These are phyloP conservation scores for Neofusicoccum sp. DNA, from an alignment of 2,329 filamentous ascomycete genomes.

Conservation along the genomic window DNA sequence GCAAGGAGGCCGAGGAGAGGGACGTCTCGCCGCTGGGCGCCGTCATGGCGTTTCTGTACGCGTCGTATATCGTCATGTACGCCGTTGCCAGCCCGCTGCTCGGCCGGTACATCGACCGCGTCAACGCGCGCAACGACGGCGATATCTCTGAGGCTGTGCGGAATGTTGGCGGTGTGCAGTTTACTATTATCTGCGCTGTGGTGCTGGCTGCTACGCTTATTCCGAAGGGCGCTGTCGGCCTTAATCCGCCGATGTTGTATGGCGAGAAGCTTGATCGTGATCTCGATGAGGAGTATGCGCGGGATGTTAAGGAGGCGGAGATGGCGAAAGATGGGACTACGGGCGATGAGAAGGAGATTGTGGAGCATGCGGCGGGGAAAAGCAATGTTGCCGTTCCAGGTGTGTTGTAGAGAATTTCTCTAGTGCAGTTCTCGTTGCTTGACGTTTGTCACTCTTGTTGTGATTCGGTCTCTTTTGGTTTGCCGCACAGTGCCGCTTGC, in stretches of 20 bases:
- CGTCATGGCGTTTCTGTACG: constrained; percentile 57
- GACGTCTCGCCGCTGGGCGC: constrained; percentile 54
- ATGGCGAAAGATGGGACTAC: background rate
- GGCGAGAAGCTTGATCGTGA: constrained; percentile 43
- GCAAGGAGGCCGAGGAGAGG: constrained; percentile 47
- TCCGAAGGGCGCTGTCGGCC: constrained; percentile 46
- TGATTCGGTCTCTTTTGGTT: background rate
- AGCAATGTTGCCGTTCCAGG: background rate
- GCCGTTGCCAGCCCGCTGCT: constrained; percentile 50
- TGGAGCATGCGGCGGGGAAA: background rate
- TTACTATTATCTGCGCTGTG: constrained; percentile 47
- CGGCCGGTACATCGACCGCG: constrained; percentile 49
- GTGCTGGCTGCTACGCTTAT: constrained; percentile 51
- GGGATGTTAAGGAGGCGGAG: background rate
- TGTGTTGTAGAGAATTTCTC: background rate
- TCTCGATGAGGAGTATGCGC: constrained; percentile 8
- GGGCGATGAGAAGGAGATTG: background rate
- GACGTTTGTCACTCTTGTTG: no score
- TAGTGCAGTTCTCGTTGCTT: background rate
- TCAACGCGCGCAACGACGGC: constrained; percentile 35
- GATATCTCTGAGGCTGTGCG: constrained; percentile 46
- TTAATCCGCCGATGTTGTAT: constrained; percentile 49
- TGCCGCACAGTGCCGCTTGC: background rate
- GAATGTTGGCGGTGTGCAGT: constrained; percentile 52
- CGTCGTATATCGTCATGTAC: constrained; percentile 53